A percentile compares a stretch with the other conserved stretches of the same genome.
phyloP scores from a whole-genome alignment of 1,139 yeast species.

The Suhomyces maxii region DNA sequence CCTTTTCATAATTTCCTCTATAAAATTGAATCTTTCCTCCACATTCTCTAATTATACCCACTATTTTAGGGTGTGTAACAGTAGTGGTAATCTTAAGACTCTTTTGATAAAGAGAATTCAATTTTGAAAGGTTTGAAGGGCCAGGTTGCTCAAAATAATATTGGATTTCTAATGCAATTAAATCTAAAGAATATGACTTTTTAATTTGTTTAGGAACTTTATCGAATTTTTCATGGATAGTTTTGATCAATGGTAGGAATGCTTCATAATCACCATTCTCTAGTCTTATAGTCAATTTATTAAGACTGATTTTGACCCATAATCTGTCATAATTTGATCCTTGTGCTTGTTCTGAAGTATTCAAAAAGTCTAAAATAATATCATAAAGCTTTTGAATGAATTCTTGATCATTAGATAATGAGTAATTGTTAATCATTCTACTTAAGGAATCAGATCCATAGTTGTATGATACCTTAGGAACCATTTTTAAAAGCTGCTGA shows the following conservation, averaged over 20 bases:
- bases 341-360: conserved; percentile 11
- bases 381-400: conserved; percentile 33
- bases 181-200: conserved; percentile 55
- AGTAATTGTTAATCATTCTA: conserved; percentile 52
- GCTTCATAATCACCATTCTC: conserved; percentile 36
- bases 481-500: conserved; percentile 20
- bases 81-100: conserved; percentile 56
- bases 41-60: conserved; percentile 72
- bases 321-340: conserved; percentile 47
- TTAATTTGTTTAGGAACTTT: conserved; percentile 43
- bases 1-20: conserved; percentile 58
- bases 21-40: conserved; percentile 71
- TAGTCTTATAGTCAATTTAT: conserved; percentile 48
- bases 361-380: conserved; percentile 26
- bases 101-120: conserved; percentile 50
- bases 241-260: conserved; percentile 41
- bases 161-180: conserved; percentile 66
- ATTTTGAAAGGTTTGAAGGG: conserved; percentile 33
- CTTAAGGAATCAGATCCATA: conserved; percentile 66
- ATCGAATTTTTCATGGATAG: conserved; percentile 41
- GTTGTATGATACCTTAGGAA: conserved; percentile 35
- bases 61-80: conserved; percentile 71
- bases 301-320: conserved; percentile 56
- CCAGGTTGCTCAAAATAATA: conserved; percentile 34
- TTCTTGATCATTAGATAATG: conserved; percentile 27